These are phyloP conservation scores for Schoenoplectus triqueter DNA, from an alignment of 202 grass and related monocot species.

Conservation along the genomic window DNA sequence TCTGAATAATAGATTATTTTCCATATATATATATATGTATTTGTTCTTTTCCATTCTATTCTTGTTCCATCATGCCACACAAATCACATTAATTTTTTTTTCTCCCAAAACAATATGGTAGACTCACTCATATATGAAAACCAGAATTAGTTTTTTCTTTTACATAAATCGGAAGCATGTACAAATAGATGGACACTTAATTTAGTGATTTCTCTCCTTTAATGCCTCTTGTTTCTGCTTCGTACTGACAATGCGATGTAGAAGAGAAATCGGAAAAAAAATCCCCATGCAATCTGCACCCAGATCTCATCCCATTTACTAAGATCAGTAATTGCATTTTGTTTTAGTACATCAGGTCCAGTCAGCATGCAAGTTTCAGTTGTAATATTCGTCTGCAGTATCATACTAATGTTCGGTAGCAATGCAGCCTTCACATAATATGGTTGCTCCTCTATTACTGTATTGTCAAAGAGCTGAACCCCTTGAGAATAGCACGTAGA, in stretches of 20 bases:
- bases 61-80: too few relatives aligned
- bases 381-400: constrained; percentile 51
- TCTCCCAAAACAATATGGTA: background rate
- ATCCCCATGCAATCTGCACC: constrained; percentile 62
- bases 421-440: constrained; percentile 43
- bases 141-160: background rate
- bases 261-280: constrained; percentile 62
- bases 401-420: constrained; percentile 58
- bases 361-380: constrained; percentile 64
- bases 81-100: too few relatives aligned
- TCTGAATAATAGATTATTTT: too few relatives aligned
- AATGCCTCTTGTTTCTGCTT: constrained; percentile 65
- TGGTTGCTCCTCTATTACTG: constrained; percentile 52
- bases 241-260: constrained; percentile 56
- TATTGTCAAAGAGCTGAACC: constrained; percentile 79
- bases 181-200: background rate
- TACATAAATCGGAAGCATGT: background rate
- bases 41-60: too few relatives aligned
- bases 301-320: constrained; percentile 71
- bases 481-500: constrained; percentile 60
- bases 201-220: background rate
- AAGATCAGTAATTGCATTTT: constrained; percentile 58
- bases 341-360: constrained; percentile 49
- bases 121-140: too few relatives aligned
- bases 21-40: too few relatives aligned